Conservation (phyloP, 163 green algal species). For the Chlorella variabilis region DNA sequence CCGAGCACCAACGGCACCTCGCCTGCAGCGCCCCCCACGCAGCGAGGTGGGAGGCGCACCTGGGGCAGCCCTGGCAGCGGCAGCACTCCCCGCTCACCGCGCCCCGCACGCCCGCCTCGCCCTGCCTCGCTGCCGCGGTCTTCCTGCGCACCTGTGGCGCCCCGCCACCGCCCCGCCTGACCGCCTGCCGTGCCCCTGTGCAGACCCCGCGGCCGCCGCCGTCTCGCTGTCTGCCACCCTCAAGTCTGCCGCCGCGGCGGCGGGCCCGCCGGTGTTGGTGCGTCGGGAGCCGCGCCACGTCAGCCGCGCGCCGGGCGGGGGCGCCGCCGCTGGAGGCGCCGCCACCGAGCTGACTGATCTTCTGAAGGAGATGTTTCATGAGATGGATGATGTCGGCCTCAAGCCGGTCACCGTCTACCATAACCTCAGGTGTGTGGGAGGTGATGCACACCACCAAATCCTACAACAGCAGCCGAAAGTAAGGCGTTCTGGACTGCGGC, state of each 20-base stretch:
- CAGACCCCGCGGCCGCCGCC: constrained; percentile 41
- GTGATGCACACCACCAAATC: too few species aligned
- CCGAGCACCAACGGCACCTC: too few species aligned
- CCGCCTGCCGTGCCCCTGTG: neutral
- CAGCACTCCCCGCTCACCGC: too few species aligned
- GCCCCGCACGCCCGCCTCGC: too few species aligned
- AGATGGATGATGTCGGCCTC: constrained; percentile 70
- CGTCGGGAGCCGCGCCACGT: constrained; percentile 48
- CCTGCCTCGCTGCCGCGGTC: too few species aligned
- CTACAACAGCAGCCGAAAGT: too few species aligned
- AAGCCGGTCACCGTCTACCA: constrained; percentile 80
- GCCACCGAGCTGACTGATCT: constrained; percentile 51
- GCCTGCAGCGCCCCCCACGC: too few species aligned
- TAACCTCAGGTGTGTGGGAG: constrained; percentile 79
- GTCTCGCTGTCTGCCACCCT: constrained; percentile 53
- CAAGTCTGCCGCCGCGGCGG: constrained; percentile 26
- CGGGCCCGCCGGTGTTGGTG: constrained; percentile 47
- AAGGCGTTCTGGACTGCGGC: too few species aligned
- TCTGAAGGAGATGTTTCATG: constrained; percentile 49
- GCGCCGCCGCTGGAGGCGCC: constrained; percentile 34
- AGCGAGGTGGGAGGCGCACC: too few species aligned
- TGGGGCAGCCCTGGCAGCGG: too few species aligned
- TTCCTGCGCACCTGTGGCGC: too few species aligned
- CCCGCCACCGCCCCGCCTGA: neutral
- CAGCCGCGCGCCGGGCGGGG: constrained; percentile 38